Evolutionary conservation across 306 rosid genomes (phyloP).

Genomic region (Ceratonia siliqua): DNA sequence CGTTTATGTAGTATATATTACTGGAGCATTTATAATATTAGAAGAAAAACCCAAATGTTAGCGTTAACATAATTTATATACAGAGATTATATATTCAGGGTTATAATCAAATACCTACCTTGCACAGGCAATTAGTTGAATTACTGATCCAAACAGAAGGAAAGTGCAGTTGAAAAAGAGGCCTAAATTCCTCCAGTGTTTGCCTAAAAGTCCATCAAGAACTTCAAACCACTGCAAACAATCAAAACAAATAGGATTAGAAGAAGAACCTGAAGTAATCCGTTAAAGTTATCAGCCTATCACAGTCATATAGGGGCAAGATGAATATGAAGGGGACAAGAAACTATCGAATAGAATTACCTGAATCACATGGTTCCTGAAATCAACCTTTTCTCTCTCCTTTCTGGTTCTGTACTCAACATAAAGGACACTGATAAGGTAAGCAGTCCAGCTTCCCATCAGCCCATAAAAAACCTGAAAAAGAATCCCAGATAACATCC

Average conservation of each 20-base stretch:
- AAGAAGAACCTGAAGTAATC: constrained; percentile 8
- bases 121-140: constrained; percentile 97
- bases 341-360: constrained; percentile 30
- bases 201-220: constrained; percentile 93
- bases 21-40: constrained; percentile 42
- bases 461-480: constrained; percentile 94
- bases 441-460: constrained; percentile 99
- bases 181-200: constrained; percentile 90
- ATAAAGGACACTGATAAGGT: constrained; percentile 87
- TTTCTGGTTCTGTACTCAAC: constrained; percentile 97
- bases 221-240: constrained; percentile 92
- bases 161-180: constrained; percentile 96
- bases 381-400: constrained; percentile 95
- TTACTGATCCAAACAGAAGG: constrained; percentile 97
- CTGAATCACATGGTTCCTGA: constrained; percentile 95
- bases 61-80: neutral
- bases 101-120: constrained; percentile 45
- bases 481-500: constrained; percentile 86
- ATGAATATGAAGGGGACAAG: neutral
- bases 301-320: neutral
- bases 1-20: constrained; percentile 94
- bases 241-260: constrained; percentile 5
- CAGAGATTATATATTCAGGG: constrained; percentile 4
- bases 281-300: neutral
- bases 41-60: neutral